Percentiles rank a stretch among this genome's conserved stretches.
Conservation (phyloP, 2,329 filamentous ascomycete species). For the Trichoderma guizhouense region DNA sequence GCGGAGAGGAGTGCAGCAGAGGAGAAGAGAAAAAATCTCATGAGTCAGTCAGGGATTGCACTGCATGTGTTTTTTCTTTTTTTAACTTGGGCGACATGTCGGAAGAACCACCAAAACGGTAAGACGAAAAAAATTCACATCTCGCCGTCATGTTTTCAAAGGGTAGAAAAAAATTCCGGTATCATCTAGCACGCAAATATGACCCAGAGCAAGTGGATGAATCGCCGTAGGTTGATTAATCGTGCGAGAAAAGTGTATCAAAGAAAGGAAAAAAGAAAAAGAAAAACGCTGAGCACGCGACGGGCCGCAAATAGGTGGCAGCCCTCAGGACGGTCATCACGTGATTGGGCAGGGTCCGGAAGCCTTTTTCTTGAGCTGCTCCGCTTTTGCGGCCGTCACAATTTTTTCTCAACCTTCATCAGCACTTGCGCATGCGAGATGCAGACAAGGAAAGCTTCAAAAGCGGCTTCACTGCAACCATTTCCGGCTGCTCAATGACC, state of each 20-base stretch:
- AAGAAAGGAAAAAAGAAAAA: slow-evolving; percentile 30
- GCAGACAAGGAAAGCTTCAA: background rate
- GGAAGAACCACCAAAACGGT: slow-evolving; percentile 30
- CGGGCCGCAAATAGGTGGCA: background rate
- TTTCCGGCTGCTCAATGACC: background rate
- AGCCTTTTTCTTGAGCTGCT: slow-evolving; percentile 2
- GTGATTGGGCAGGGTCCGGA: slow-evolving; percentile 23
- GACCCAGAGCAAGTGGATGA: slow-evolving; percentile 53
- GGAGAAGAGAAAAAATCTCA: background rate
- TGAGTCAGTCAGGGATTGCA: background rate
- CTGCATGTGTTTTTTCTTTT: background rate
- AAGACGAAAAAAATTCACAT: slow-evolving; percentile 23
- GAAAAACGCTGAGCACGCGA: slow-evolving; percentile 9
- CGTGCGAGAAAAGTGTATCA: slow-evolving; percentile 43
- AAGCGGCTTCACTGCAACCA: background rate
- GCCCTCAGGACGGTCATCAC: slow-evolving; percentile 23
- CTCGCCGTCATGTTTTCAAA: slow-evolving; percentile 25
- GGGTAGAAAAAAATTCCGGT: slow-evolving; percentile 25
- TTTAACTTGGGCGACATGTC: slow-evolving; percentile 24
- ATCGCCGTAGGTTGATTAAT: slow-evolving; percentile 59
- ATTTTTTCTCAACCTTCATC: slow-evolving; percentile 14
- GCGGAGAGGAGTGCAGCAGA: background rate
- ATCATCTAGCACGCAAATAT: slow-evolving; percentile 60
- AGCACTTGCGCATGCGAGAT: slow-evolving; percentile 6
- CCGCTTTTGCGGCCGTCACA: slow-evolving; percentile 7